Evolutionary conservation across 495 filamentous ascomycete genomes (phyloP), one percentile per base, ranked within the genome.

Genomic region (Aspergillus heteromorphus): DNA sequence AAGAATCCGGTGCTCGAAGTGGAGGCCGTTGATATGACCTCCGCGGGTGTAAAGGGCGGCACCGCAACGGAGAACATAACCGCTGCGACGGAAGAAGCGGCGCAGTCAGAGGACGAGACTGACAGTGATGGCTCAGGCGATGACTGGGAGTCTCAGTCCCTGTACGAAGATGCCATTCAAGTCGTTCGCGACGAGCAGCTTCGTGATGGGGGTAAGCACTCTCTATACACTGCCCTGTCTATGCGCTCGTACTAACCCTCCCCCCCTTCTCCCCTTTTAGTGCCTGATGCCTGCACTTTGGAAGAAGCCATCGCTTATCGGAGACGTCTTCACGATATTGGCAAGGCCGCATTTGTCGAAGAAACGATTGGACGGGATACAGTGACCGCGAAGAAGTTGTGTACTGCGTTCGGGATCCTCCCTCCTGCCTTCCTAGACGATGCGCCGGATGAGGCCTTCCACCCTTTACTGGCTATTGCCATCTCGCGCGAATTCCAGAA

Each of bases 371-470:
- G 83, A 34, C 75, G 79, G 20, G 82, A 83, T 13, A 72, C 73
- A 21, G 81, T 92, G 55, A 83, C 87, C 1, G 89, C 87, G 19
- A 88, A 87, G 72, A 93, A 89, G 69, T 75, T 98, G 18, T 83
- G 91, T 57, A 93, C 90, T 6, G 93, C 92, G n/a, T 98, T 98
- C 72, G 87, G 88, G 45, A 84, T 96, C 55, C 68, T 79, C 27
- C 86, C 87, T 48, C 91, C 91, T 16, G 70, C 75, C 25, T 92
- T 89, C 65, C 75, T 95, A 18, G 87, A 92, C 19, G 87, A 83
- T 20, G 75, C 81, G 34, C 78, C 80, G 19, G 90, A 95, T 61
- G 77, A 85, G n/a, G 75, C 83, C 1, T 95, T 87, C 64, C 86
- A 87, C 64, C 72, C 78, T 38, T 68, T 96, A 43, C 77, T 98